A percentile compares a stretch with the other conserved stretches of the same genome.
Conservation (phyloP, 2,329 filamentous ascomycete genomes). For the Trichophyton simii region DNA sequence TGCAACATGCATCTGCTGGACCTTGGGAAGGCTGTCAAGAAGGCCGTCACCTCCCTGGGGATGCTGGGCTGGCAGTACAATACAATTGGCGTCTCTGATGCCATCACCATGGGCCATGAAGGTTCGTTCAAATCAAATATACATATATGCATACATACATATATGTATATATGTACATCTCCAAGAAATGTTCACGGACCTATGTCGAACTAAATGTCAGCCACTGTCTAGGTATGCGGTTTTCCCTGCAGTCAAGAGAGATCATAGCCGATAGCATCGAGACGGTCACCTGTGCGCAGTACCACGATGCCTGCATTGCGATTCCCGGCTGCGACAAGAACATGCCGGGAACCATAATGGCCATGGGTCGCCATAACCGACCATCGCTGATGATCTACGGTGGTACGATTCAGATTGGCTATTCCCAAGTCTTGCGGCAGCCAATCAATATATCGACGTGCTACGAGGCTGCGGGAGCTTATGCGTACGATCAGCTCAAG, state of each 20-base stretch:
- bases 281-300: conserved; percentile 81
- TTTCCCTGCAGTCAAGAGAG: conserved; percentile 78
- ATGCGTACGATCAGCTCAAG: conserved; percentile 59
- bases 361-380: conserved; percentile 77
- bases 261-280: conserved; percentile 92
- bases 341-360: conserved; percentile 89
- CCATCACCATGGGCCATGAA: conserved; percentile 90
- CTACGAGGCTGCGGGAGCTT: conserved; percentile 77
- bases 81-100: conserved; percentile 79
- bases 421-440: conserved; percentile 60
- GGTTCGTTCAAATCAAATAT: conserved; percentile 37
- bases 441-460: conserved; percentile 80
- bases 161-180: neutral
- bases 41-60: conserved; percentile 61
- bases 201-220: neutral
- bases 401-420: conserved; percentile 79
- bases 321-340: conserved; percentile 97
- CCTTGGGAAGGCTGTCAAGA: conserved; percentile 77
- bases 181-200: neutral
- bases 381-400: conserved; percentile 95
- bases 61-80: conserved; percentile 96
- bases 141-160: neutral
- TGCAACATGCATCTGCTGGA: conserved; percentile 76
- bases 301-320: conserved; percentile 83
- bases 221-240: conserved; percentile 62